These are phyloP conservation scores for Cyanidiococcus yangmingshanensis DNA, from an alignment of 23 red algal species.

Conservation along the genomic window DNA sequence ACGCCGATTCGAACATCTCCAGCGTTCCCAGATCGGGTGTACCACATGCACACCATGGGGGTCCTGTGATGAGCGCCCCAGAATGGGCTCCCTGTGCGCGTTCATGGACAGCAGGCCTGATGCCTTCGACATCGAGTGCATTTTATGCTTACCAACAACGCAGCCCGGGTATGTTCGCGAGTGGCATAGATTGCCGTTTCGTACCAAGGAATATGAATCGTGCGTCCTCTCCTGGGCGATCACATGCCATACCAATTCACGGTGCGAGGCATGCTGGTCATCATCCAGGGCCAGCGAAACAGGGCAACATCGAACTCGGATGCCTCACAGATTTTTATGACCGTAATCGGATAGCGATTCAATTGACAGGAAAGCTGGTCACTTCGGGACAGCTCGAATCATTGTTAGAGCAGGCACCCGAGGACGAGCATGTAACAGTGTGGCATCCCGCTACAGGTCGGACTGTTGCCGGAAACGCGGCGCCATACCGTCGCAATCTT, in stretches of 20 bases:
- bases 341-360: neutral
- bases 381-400: slow-evolving; percentile 4
- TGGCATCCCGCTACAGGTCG: slow-evolving; percentile 90
- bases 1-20: no score
- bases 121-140: neutral
- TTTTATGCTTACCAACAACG: neutral
- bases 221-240: neutral
- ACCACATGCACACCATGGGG: no score
- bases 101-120: neutral
- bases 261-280: neutral
- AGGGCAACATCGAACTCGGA: neutral
- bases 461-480: slow-evolving; percentile 96
- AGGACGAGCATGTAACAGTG: slow-evolving; percentile 99
- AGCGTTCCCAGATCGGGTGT: no score
- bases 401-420: slow-evolving; percentile 11
- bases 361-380: neutral
- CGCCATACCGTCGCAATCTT: slow-evolving; percentile 91
- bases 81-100: neutral
- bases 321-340: neutral
- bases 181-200: neutral
- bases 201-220: neutral
- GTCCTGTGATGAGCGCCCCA: neutral
- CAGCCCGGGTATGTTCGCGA: neutral
- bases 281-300: neutral
- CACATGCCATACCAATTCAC: neutral